Percentiles rank a stretch among this genome's conserved stretches.
These are phyloP conservation scores for Dactylorhiza incarnata DNA, from an alignment of 106 monocot genomes.

Conservation along the genomic window DNA sequence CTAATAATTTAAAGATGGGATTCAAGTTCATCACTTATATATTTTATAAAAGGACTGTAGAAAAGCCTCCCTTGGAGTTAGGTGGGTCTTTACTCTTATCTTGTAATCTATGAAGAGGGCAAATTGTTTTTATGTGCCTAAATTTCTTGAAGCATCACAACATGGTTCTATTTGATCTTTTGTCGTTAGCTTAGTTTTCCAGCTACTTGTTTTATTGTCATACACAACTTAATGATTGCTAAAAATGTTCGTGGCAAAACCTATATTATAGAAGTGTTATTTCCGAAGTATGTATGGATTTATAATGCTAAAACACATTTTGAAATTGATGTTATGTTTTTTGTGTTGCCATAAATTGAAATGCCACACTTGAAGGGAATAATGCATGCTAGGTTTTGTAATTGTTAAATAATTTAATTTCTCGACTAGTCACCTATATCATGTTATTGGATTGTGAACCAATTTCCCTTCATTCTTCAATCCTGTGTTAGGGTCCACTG, in stretches of 20 bases:
- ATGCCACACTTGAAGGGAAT: too few species aligned
- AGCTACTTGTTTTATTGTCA: not conserved
- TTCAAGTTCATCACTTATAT: not conserved
- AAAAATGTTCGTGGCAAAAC: not conserved
- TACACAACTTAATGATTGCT: not conserved
- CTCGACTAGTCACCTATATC: not conserved
- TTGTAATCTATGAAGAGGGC: not conserved
- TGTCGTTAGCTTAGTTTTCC: not conserved
- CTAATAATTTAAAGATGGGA: not conserved
- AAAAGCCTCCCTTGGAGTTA: not conserved
- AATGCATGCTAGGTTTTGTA: not conserved
- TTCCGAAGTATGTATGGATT: not conserved
- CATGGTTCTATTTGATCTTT: not conserved
- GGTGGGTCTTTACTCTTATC: not conserved
- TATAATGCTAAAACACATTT: not conserved
- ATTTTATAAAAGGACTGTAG: not conserved
- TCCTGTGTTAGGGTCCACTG: too few species aligned
- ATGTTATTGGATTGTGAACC: not conserved
- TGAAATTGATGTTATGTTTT: too few species aligned
- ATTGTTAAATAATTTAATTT: not conserved
- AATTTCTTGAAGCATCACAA: not conserved
- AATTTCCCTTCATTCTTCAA: too few species aligned
- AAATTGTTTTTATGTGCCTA: not conserved
- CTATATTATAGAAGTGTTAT: not conserved
- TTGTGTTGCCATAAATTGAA: too few species aligned